Conservation (phyloP, 805 yeast species). For the Candida sphagnicola region DNA sequence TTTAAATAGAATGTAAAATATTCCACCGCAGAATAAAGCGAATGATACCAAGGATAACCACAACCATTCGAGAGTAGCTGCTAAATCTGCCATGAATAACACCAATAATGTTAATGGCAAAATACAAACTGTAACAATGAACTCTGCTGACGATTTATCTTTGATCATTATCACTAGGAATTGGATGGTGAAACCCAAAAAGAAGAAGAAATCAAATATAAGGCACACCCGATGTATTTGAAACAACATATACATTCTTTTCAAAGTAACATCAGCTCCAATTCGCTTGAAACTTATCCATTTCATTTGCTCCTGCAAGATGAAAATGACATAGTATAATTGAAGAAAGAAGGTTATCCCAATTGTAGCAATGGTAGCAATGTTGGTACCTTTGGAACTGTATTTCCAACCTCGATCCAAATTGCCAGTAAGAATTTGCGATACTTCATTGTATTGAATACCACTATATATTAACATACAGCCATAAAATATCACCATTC, state of each 20-base stretch:
- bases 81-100: conserved; percentile 32
- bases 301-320: conserved; percentile 36
- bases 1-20: conserved; percentile 46
- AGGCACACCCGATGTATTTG: conserved; percentile 33
- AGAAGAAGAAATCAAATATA: conserved; percentile 36
- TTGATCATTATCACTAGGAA: conserved; percentile 43
- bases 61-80: conserved; percentile 30
- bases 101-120: conserved; percentile 40
- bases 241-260: conserved; percentile 31
- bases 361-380: conserved; percentile 40
- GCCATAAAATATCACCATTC: conserved; percentile 36
- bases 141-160: conserved; percentile 35
- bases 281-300: conserved; percentile 47
- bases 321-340: conserved; percentile 22
- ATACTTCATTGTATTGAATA: conserved; percentile 41
- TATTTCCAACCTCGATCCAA: conserved; percentile 20
- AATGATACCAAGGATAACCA: conserved; percentile 23
- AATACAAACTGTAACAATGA: conserved; percentile 43
- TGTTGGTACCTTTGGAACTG: conserved; percentile 35
- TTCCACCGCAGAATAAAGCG: conserved; percentile 31
- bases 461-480: conserved; percentile 46
- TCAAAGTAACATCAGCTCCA: conserved; percentile 43
- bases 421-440: conserved; percentile 16
- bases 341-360: conserved; percentile 32
- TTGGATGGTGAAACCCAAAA: conserved; percentile 47